phyloP scores from a whole-genome alignment of 2,329 filamentous ascomycete species.

The Fonsecaea multimorphosa region DNA sequence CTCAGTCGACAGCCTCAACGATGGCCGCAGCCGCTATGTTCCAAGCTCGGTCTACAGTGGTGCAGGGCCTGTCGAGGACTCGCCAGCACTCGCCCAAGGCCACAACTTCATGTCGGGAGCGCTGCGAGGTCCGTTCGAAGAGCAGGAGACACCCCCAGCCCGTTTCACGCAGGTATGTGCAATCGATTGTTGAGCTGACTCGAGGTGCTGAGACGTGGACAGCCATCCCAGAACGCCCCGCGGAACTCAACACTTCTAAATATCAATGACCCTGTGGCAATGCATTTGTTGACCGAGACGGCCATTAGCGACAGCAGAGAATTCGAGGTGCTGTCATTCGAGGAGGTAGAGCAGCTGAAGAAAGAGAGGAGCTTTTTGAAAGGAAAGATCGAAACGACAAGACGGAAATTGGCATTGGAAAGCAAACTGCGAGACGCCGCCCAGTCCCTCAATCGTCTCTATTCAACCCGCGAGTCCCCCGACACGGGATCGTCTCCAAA shows the following conservation, averaged over 20 bases:
- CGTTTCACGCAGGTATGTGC: conserved; percentile 29
- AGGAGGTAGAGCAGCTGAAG: conserved; percentile 90
- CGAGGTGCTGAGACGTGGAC: conserved; percentile 15
- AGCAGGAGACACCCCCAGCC: conserved; percentile 25
- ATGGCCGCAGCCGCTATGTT: conserved; percentile 37
- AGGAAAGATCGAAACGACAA: conserved; percentile 79
- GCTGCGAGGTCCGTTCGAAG: conserved; percentile 31
- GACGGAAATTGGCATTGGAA: conserved; percentile 84
- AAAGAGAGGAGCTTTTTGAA: conserved; percentile 77
- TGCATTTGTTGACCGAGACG: conserved; percentile 92
- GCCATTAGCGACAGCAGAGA: conserved; percentile 85
- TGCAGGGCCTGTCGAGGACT: conserved; percentile 34
- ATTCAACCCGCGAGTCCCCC: conserved; percentile 61
- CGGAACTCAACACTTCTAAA: conserved; percentile 41
- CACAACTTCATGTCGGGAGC: conserved; percentile 29
- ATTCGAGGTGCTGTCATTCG: conserved; percentile 85
- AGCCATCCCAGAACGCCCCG: conserved; percentile 20
- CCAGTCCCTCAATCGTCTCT: conserved; percentile 80
- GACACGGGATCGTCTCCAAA: conserved; percentile 45
- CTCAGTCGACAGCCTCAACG: conserved; percentile 35
- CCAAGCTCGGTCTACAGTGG: conserved; percentile 41
- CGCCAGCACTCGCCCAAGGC: conserved; percentile 25
- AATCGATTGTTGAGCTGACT: background rate
- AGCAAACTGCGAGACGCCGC: conserved; percentile 94
- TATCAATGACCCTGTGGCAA: conserved; percentile 69